A percentile compares a stretch with the other conserved stretches of the same genome.
phyloP scores from a whole-genome alignment of 1,284 basidiomycete genomes.

The Amylostereum chailletii region DNA sequence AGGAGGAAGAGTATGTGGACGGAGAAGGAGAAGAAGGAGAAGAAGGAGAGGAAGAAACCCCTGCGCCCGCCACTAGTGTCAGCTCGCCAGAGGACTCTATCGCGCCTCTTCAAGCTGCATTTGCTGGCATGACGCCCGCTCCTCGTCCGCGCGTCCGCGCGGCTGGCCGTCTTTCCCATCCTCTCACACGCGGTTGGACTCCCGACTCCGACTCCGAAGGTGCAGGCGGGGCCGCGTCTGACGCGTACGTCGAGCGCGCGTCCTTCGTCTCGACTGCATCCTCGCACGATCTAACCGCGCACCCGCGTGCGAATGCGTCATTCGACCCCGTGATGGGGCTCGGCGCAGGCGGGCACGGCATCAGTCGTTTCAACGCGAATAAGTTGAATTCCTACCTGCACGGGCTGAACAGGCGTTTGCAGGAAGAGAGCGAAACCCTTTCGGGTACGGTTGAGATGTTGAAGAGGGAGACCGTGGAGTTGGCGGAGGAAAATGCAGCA shows the following conservation, averaged over 20 bases:
- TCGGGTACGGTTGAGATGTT: conserved; percentile 38
- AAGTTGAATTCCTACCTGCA: conserved; percentile 80
- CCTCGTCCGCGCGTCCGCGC: conserved; percentile 22
- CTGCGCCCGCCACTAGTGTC: not conserved
- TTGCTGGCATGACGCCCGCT: conserved; percentile 56
- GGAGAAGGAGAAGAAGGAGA: conserved; percentile 5
- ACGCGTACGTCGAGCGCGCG: conserved; percentile 27
- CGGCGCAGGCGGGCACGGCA: conserved; percentile 46
- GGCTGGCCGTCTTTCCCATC: conserved; percentile 41
- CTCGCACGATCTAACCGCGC: conserved; percentile 76
- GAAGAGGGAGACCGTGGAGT: conserved; percentile 33
- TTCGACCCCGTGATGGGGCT: conserved; percentile 74
- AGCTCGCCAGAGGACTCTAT: not conserved
- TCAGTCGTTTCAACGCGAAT: conserved; percentile 67
- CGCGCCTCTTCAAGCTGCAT: conserved; percentile 33
- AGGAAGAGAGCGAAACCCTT: conserved; percentile 73
- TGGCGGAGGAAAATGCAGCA: conserved; percentile 18
- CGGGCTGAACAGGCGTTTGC: conserved; percentile 67
- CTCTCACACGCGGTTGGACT: conserved; percentile 42
- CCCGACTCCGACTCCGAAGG: conserved; percentile 19
- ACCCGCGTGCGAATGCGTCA: conserved; percentile 74
- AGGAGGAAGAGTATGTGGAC: not conserved
- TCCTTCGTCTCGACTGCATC: conserved; percentile 75
- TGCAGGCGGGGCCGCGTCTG: conserved; percentile 14
- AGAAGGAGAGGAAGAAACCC: conserved; percentile 2